Conservation (phyloP, 2,329 filamentous ascomycete species). For the Xylaria sp. region DNA sequence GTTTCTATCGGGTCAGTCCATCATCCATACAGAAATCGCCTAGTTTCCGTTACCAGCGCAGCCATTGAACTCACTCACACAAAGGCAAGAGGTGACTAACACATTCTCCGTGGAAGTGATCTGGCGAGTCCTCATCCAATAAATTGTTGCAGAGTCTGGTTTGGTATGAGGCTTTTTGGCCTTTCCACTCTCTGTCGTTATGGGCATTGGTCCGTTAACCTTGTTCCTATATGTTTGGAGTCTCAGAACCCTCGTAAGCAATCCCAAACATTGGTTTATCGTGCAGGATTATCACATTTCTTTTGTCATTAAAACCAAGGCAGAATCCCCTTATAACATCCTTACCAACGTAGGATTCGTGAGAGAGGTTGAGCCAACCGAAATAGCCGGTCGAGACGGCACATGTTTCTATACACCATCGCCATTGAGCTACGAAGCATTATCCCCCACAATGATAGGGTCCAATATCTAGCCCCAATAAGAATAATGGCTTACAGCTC, state of each 20-base stretch:
- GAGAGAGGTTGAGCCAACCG: slow-evolving; percentile 2
- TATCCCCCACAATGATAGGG: not conserved
- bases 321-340: slow-evolving; percentile 7
- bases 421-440: not conserved
- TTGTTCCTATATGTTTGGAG: not conserved
- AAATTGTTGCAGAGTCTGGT: not conserved
- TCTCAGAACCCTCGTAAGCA: not conserved
- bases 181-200: not conserved
- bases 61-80: not conserved
- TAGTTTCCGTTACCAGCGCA: not conserved
- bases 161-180: not conserved
- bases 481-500: not conserved
- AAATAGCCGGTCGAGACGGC: not conserved
- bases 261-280: slow-evolving; percentile 15
- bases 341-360: slow-evolving; percentile 3
- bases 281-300: slow-evolving; percentile 14
- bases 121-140: slow-evolving; percentile 1
- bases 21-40: not conserved
- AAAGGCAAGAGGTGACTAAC: not conserved
- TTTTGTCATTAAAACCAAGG: slow-evolving; percentile 20
- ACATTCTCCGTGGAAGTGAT: not conserved
- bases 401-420: slow-evolving; percentile 3
- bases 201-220: not conserved
- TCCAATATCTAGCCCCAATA: slow-evolving; percentile 7
- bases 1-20: not conserved